A percentile compares a stretch with the other conserved stretches of the same genome.
Conservation (phyloP, 495 filamentous ascomycete species). For the Lophiostoma macrostomum region DNA sequence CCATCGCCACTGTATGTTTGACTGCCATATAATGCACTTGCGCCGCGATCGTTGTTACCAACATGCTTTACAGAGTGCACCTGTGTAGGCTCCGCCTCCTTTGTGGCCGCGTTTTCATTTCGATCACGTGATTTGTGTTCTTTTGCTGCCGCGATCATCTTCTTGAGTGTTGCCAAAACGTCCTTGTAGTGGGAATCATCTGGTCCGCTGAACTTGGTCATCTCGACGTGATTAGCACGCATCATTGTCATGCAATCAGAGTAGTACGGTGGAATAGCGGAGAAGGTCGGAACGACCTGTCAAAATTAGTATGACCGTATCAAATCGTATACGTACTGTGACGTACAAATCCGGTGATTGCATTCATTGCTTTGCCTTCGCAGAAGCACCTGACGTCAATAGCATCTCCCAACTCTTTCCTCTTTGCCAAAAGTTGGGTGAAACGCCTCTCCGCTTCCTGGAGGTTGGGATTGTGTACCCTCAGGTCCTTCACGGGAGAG, state of each 20-base stretch:
- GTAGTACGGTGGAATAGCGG: neutral
- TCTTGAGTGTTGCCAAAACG: neutral
- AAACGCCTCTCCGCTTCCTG: neutral
- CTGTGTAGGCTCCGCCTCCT: no score
- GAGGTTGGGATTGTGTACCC: neutral
- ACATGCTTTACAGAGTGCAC: no score
- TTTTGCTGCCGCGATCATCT: no score
- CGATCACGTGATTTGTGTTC: no score
- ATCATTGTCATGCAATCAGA: neutral
- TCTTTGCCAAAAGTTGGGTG: neutral
- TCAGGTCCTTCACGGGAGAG: neutral
- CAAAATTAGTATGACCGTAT: neutral
- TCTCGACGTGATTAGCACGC: neutral
- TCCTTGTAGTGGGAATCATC: neutral
- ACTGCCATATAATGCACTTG: no score
- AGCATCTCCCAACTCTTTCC: neutral
- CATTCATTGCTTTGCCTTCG: neutral
- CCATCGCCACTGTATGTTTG: no score
- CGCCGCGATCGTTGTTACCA: no score
- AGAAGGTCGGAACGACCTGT: neutral
- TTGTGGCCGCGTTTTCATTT: no score
- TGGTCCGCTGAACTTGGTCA: neutral
- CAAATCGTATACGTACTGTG: neutral
- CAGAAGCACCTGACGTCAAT: neutral
- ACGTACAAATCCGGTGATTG: neutral